Percentiles rank a stretch among this genome's conserved stretches.
These are phyloP conservation scores for Marsdenia floribunda DNA, from an alignment of 257 asterid genomes.

Conservation along the genomic window DNA sequence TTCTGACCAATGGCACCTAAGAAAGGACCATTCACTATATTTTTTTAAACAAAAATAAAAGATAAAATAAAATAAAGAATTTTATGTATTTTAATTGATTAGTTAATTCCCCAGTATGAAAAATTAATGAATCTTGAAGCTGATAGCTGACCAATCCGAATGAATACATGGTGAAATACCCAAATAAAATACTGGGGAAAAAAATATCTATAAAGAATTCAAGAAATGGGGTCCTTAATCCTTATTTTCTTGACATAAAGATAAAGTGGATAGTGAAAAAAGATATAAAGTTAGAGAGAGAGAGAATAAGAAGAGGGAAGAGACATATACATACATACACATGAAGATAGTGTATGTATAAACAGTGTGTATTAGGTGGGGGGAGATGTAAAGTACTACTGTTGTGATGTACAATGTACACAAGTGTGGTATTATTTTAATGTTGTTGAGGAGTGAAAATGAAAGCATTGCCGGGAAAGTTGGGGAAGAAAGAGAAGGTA, in stretches of 20 bases:
- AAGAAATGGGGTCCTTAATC: constrained; percentile 6
- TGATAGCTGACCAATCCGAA: constrained; percentile 17
- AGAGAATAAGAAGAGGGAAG: neutral
- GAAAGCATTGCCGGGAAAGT: constrained; percentile 39
- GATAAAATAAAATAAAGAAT: neutral
- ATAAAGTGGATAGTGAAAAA: constrained; percentile 22
- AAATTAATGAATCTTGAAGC: neutral
- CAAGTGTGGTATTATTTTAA: constrained; percentile 21
- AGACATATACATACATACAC: neutral
- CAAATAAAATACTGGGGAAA: neutral
- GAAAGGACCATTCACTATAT: constrained; percentile 12
- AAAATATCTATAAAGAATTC: neutral
- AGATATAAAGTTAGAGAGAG: constrained; percentile 13
- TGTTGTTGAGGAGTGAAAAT: constrained; percentile 26
- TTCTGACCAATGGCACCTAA: constrained; percentile 29
- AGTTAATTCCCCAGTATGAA: neutral
- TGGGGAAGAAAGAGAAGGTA: constrained; percentile 35
- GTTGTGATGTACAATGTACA: constrained; percentile 4
- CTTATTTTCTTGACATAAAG: constrained; percentile 21
- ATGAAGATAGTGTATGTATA: neutral
- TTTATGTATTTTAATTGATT: neutral
- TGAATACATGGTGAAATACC: neutral
- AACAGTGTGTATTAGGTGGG: neutral
- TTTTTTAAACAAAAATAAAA: neutral
- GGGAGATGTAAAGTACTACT: neutral